Evolutionary conservation across 176 grass and related monocot genomes (phyloP).

Genomic region (Sorghum bicolor): Sorghum_bicolor_NCBIv3 NC_012872.2:57546001-57546500

Average conservation of each 20-base stretch:
- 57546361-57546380: conserved; percentile 8
- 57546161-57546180: neutral
- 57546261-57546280: neutral
- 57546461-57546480: conserved; percentile 26
- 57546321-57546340: neutral
- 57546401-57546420: neutral
- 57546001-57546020: neutral
- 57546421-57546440: neutral
- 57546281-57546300: neutral
- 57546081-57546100: neutral
- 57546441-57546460: neutral
- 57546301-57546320: conserved; percentile 24
- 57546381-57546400: neutral
- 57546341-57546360: conserved; percentile 17
- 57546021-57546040: neutral
- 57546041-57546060: neutral
- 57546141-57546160: neutral
- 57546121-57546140: neutral
- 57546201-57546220: neutral
- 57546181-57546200: neutral
- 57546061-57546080: neutral
- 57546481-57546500: neutral
- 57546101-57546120: too few species aligned
- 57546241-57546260: neutral
- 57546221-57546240: neutral